Percentiles rank a stretch among this genome's conserved stretches.
These are phyloP conservation scores for Ophiostoma australiae DNA, from an alignment of 2,329 filamentous ascomycete species.

Conservation along the genomic window DNA sequence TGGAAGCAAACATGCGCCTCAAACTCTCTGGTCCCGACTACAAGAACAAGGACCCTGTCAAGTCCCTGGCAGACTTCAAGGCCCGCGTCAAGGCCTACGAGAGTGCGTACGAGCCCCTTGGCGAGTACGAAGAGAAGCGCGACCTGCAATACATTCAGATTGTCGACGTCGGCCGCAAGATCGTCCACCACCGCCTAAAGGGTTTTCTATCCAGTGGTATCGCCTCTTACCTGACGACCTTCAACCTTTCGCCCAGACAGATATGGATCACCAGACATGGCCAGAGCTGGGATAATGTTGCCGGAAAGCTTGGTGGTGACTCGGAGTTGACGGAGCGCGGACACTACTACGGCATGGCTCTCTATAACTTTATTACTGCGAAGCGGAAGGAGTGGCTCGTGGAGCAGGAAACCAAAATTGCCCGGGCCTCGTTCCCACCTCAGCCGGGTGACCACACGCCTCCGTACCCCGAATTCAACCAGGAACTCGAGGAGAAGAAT, in stretches of 20 bases:
- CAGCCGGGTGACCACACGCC: conserved; percentile 86
- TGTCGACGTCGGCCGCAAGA: conserved; percentile 93
- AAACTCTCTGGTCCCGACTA: conserved; percentile 97
- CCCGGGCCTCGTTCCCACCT: conserved; percentile 79
- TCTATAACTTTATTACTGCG: conserved; percentile 77
- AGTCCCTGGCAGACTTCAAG: conserved; percentile 86
- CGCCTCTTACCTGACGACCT: conserved; percentile 91
- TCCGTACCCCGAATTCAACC: conserved; percentile 79
- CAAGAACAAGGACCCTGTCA: conserved; percentile 81
- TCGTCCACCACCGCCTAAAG: conserved; percentile 82
- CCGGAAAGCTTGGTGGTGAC: conserved; percentile 86
- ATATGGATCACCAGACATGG: conserved; percentile 98
- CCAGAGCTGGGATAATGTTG: conserved; percentile 80
- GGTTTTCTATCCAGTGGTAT: conserved; percentile 91
- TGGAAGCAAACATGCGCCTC: conserved; percentile 94
- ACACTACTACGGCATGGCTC: conserved; percentile 68
- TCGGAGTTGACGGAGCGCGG: conserved; percentile 78
- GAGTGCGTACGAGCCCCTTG: conserved; percentile 86
- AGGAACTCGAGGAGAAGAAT: conserved; percentile 70
- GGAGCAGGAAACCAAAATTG: conserved; percentile 72
- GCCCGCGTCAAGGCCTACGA: conserved; percentile 89
- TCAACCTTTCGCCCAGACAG: conserved; percentile 90
- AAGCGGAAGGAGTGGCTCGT: conserved; percentile 78
- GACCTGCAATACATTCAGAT: conserved; percentile 95
- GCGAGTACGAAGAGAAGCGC: conserved; percentile 83